Evolutionary conservation across 2,329 filamentous ascomycete species (phyloP).

Genomic region (Penicillium sp.): DNA sequence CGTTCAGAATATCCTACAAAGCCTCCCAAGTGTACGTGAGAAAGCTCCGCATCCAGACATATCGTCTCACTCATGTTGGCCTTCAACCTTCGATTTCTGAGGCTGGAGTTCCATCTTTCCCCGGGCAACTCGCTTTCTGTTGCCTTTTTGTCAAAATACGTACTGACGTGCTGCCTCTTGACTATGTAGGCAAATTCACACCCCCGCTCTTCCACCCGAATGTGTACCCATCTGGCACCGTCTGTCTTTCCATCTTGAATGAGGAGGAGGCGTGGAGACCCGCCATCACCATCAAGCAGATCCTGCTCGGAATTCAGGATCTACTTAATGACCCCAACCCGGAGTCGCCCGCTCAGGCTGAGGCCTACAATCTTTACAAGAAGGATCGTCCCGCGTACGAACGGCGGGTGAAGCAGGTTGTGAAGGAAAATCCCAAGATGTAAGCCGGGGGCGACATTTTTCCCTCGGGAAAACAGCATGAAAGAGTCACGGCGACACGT

Average conservation of each 20-base stretch:
- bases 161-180: not conserved
- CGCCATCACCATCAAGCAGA: conserved; percentile 97
- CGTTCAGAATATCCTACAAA: conserved; percentile 90
- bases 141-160: not conserved
- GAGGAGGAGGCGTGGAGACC: conserved; percentile 99
- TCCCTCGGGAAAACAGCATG: not conserved
- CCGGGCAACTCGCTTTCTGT: not conserved
- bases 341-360: conserved; percentile 91
- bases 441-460: too few relatives aligned
- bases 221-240: conserved; percentile 95
- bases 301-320: conserved; percentile 91
- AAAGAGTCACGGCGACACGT: conserved; percentile 1
- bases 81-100: too few relatives aligned
- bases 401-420: conserved; percentile 75
- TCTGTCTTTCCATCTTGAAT: conserved; percentile 94
- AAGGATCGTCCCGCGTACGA: conserved; percentile 84
- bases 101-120: too few relatives aligned
- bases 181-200: conserved; percentile 74
- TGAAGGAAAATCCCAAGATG: conserved; percentile 80
- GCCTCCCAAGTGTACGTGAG: conserved; percentile 83
- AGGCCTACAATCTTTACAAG: conserved; percentile 96
- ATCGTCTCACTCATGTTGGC: not conserved
- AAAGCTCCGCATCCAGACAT: not conserved
- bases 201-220: conserved; percentile 97
- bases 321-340: conserved; percentile 94